phyloP scores from a whole-genome alignment of 1,284 basidiomycete species.

The Ustilago lituana region DNA sequence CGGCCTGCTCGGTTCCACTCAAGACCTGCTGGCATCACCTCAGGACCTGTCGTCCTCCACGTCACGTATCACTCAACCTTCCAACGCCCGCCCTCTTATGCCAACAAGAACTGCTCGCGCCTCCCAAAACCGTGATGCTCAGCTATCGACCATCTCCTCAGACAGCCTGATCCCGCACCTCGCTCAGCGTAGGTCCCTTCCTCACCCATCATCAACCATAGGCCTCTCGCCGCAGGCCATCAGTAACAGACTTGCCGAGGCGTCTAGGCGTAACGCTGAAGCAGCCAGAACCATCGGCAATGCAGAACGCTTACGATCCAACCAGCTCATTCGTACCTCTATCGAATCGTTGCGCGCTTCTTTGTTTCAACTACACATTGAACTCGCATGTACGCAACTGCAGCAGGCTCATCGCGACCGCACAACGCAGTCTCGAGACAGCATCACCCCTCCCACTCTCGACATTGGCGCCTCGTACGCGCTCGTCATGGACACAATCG shows the following conservation, averaged over 20 bases:
- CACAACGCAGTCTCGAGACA: not conserved
- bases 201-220: not conserved
- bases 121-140: not conserved
- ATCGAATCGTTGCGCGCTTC: conserved; percentile 43
- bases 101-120: not conserved
- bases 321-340: conserved; percentile 28
- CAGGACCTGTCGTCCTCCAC: not conserved
- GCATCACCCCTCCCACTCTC: not conserved
- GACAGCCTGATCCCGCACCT: conserved; percentile 1
- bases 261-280: conserved; percentile 30
- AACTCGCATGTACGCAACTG: conserved; percentile 28
- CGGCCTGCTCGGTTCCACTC: conserved; percentile 2
- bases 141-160: not conserved
- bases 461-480: conserved; percentile 24
- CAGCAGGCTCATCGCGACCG: conserved; percentile 6
- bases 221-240: conserved; percentile 16
- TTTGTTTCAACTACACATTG: conserved; percentile 32
- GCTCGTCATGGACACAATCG: conserved; percentile 39
- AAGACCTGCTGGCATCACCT: not conserved
- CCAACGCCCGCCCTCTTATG: not conserved
- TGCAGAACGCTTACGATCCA: conserved; percentile 30
- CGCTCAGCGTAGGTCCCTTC: not conserved
- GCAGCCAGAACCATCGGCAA: conserved; percentile 31
- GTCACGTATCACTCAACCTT: not conserved
- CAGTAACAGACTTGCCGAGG: conserved; percentile 20